phyloP scores from a whole-genome alignment of 495 filamentous ascomycete genomes.

The Choiromyces venosus region DNA sequence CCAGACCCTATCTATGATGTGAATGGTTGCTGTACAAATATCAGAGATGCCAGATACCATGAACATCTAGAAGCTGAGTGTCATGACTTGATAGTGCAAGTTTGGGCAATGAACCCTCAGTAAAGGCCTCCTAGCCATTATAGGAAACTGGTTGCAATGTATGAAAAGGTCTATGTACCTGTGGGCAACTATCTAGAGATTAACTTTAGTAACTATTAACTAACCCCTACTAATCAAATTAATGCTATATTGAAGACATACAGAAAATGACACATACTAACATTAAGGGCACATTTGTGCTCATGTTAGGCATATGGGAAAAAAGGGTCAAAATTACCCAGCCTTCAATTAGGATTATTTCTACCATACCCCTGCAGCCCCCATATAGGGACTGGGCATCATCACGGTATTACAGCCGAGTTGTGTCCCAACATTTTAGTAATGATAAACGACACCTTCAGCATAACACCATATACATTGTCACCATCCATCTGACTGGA shows the following conservation, averaged over 20 bases:
- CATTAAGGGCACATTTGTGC: constrained; percentile 2
- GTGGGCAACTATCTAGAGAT: constrained; percentile 99
- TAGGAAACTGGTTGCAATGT: constrained; percentile 40
- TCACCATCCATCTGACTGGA: too few species aligned
- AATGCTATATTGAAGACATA: neutral
- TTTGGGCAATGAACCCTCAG: constrained; percentile 41
- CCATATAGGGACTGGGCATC: too few species aligned
- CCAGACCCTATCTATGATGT: constrained; percentile 42
- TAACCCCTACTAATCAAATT: constrained; percentile 61
- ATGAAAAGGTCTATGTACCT: constrained; percentile 45
- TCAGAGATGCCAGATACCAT: constrained; percentile 42
- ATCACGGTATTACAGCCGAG: too few species aligned
- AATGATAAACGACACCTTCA: too few species aligned
- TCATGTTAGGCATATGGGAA: too few species aligned
- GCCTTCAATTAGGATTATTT: too few species aligned
- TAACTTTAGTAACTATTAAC: constrained; percentile 96
- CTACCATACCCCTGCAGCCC: too few species aligned
- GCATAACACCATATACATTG: too few species aligned
- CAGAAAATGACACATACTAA: neutral
- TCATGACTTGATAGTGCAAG: constrained; percentile 43
- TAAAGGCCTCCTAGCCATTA: constrained; percentile 44
- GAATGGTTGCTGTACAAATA: constrained; percentile 42
- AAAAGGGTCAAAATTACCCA: too few species aligned
- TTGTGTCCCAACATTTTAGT: too few species aligned
- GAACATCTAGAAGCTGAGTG: constrained; percentile 44